Evolutionary conservation across 495 filamentous ascomycete genomes (phyloP).

Genomic region (Penicillium angulare): DNA sequence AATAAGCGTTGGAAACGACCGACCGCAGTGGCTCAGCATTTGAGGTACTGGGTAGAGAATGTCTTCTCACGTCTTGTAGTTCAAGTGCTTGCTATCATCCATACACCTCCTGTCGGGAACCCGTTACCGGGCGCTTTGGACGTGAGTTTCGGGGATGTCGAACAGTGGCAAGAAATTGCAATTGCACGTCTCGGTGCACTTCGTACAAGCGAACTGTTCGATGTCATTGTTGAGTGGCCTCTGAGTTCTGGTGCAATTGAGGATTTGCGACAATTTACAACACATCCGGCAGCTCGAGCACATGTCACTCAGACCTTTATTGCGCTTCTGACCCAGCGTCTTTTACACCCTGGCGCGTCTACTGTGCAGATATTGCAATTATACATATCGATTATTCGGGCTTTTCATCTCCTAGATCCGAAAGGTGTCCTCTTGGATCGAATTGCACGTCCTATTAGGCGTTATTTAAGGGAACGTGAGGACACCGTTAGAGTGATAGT

Average conservation of each 20-base stretch:
- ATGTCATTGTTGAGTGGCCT: constrained; percentile 85
- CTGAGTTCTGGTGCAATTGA: constrained; percentile 75
- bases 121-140: constrained; percentile 24
- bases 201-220: constrained; percentile 80
- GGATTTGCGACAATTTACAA: constrained; percentile 65
- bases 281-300: constrained; percentile 53
- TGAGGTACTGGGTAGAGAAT: constrained; percentile 71
- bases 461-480: constrained; percentile 89
- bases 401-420: constrained; percentile 84
- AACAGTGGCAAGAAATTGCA: constrained; percentile 79
- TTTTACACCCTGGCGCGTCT: constrained; percentile 85
- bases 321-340: constrained; percentile 60
- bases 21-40: constrained; percentile 53
- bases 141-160: constrained; percentile 59
- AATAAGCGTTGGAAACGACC: constrained; percentile 56
- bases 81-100: constrained; percentile 56
- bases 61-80: constrained; percentile 64
- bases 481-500: constrained; percentile 89
- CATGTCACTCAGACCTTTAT: constrained; percentile 73
- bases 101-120: constrained; percentile 23
- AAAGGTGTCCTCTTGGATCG: constrained; percentile 88
- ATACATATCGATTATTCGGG: constrained; percentile 90
- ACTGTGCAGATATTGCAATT: constrained; percentile 85
- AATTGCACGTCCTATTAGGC: constrained; percentile 76
- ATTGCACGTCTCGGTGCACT: constrained; percentile 74